Evolutionary conservation across 192 early-diverging fungal species (phyloP).

Genomic region (Coemansia guatemalensis): DNA sequence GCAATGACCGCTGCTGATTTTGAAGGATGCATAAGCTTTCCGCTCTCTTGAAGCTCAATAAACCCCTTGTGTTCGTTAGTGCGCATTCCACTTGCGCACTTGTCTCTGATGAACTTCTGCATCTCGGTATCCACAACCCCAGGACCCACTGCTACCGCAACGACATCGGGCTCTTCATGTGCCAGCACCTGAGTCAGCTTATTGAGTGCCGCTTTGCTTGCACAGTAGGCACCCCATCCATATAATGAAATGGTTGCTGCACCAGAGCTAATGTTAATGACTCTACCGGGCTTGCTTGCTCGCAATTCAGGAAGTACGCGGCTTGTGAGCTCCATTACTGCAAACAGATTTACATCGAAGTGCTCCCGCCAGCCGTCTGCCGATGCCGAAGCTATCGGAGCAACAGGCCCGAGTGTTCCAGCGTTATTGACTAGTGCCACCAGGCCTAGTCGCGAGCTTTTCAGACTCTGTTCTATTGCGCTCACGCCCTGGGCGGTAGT

Average conservation of each 20-base stretch:
- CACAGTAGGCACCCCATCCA: constrained; percentile 84
- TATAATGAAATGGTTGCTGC: constrained; percentile 64
- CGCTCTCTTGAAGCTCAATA: constrained; percentile 52
- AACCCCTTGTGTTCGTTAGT: constrained; percentile 59
- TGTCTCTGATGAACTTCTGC: constrained; percentile 67
- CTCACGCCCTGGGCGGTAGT: constrained; percentile 54
- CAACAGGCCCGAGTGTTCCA: constrained; percentile 70
- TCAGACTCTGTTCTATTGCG: constrained; percentile 59
- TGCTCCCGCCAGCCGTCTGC: constrained; percentile 59
- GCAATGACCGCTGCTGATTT: constrained; percentile 70
- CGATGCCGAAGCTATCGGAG: constrained; percentile 54
- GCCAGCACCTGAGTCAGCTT: constrained; percentile 67
- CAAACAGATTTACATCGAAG: constrained; percentile 78
- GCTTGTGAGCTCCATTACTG: constrained; percentile 66
- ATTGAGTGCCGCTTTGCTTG: constrained; percentile 80
- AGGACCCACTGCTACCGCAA: constrained; percentile 71
- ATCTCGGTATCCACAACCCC: constrained; percentile 91
- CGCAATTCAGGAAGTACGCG: constrained; percentile 64
- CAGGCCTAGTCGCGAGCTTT: constrained; percentile 61
- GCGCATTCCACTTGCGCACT: constrained; percentile 57
- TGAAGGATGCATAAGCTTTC: constrained; percentile 64
- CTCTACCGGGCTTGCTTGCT: constrained; percentile 55
- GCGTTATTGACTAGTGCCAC: constrained; percentile 30
- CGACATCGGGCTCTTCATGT: constrained; percentile 71
- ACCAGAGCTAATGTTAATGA: constrained; percentile 86